These are phyloP conservation scores for Jimgerdemannia lactiflua DNA, from an alignment of 192 early-diverging fungal genomes.

Conservation along the genomic window DNA sequence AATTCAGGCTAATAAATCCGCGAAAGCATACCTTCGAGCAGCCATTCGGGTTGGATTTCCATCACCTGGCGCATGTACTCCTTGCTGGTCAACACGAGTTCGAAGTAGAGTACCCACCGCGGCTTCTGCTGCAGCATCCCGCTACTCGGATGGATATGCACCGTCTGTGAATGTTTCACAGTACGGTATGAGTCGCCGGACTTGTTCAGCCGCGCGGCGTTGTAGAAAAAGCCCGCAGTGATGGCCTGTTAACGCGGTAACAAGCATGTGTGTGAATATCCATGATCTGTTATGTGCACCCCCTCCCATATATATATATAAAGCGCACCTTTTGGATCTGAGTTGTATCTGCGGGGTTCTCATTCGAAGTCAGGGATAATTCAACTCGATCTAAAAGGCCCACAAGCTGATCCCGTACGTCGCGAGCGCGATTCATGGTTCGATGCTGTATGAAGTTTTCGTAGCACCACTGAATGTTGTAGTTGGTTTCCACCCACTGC, in stretches of 20 bases:
- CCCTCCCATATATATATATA: too few relatives aligned
- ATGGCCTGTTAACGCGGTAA: slow-evolving; percentile 58
- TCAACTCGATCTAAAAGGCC: slow-evolving; percentile 92
- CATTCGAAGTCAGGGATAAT: slow-evolving; percentile 76
- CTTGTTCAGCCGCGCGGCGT: slow-evolving; percentile 79
- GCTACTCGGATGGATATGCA: slow-evolving; percentile 91
- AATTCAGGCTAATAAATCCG: not conserved
- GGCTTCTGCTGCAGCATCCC: slow-evolving; percentile 77
- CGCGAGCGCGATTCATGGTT: slow-evolving; percentile 85
- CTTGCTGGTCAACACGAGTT: slow-evolving; percentile 88
- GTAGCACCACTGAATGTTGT: slow-evolving; percentile 93
- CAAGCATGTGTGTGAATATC: too few relatives aligned
- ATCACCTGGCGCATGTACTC: slow-evolving; percentile 97
- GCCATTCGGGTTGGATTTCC: slow-evolving; percentile 87
- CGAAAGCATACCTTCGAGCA: slow-evolving; percentile 63
- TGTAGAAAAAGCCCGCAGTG: slow-evolving; percentile 95
- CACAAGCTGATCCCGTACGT: slow-evolving; percentile 93
- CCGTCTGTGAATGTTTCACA: slow-evolving; percentile 87
- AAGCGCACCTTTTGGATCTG: slow-evolving; percentile 76
- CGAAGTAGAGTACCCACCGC: slow-evolving; percentile 88
- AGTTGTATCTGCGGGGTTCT: slow-evolving; percentile 79
- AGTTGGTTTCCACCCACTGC: slow-evolving; percentile 82
- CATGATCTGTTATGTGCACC: too few relatives aligned
- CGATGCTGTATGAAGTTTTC: slow-evolving; percentile 97
- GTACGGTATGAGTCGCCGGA: slow-evolving; percentile 93